Base-by-base conservation (phyloP, 148 eudicot genomes). In the Drosera capensis region DNA sequence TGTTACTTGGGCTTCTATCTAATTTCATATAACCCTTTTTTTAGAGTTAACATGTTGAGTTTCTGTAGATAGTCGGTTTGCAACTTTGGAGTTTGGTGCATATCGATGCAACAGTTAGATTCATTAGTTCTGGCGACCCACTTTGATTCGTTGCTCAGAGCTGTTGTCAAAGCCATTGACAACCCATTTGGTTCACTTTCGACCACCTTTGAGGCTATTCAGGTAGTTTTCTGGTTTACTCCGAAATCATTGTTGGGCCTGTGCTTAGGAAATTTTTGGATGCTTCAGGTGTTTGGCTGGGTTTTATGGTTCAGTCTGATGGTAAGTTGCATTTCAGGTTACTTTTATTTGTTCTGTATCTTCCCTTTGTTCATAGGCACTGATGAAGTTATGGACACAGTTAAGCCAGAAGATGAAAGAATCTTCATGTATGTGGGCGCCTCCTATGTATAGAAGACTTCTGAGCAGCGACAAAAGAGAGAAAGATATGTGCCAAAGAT, bases 21-120 rank as follows among this genome's bases (percentile, higher is more conserved):
- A 37, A 15, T 42, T 35, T 1, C 25, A 16, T 54, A 18, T 23
- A 35, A 17, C 40, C n/a, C n/a, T n/a, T n/a, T 6, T 45, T 15
- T 2, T 24, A 30, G 23, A 12, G n/a, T 29, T 60, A 41, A 67
- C 52, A 20, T 40, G 42, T 22, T 59, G 25, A 31, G 40, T 22
- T 29, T 5, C 7, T 48, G 30, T 40, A 68, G 14, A 24, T 65
- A 87, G 96, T 63, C 70, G 19, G 59, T 87, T 56, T 87, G 96
- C 65, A 87, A 87, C 60, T 58, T 87, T 50, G 94, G 80, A 36
- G 88, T 72, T 17, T 87, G 96, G 96, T 87, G 94, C 60, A 58
- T 87, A 63, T 82, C 96, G 26, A 67, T 87, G 46, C 96, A 86
- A 58, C 93, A 86, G 47, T 48, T 86, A 14, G 66, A 71, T 52